A percentile compares a stretch with the other conserved stretches of the same genome.
These are phyloP conservation scores for Epithemia pelagica DNA, from an alignment of 108 stramenopile species.

Conservation along the genomic window DNA sequence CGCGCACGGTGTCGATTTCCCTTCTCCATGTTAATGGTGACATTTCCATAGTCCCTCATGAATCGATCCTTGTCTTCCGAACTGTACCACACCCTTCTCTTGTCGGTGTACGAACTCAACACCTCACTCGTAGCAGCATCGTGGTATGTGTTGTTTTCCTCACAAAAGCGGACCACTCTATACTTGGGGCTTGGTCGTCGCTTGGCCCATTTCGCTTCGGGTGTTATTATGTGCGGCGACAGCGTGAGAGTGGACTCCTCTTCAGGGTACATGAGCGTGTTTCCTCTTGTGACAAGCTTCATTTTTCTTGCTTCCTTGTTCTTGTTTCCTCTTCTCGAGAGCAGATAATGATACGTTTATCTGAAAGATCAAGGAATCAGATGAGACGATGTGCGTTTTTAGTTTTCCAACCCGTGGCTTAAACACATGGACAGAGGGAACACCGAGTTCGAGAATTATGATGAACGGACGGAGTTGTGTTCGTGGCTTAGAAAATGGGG, in stretches of 20 bases:
- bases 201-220: not conserved
- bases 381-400: too few species aligned
- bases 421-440: not conserved
- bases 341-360: not conserved
- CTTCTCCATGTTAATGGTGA: not conserved
- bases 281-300: not conserved
- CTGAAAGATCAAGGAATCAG: not conserved
- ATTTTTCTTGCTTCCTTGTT: not conserved
- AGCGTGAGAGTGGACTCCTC: not conserved
- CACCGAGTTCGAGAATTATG: not conserved
- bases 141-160: not conserved
- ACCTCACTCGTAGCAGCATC: not conserved
- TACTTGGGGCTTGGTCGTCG: not conserved
- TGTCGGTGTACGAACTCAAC: not conserved
- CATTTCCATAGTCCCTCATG: not conserved
- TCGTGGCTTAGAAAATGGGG: not conserved
- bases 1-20: not conserved
- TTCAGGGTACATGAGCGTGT: not conserved
- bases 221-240: not conserved
- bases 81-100: not conserved
- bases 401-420: too few species aligned
- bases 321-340: too few species aligned
- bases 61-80: not conserved
- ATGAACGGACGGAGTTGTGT: not conserved
- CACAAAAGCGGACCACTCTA: not conserved